Base-by-base conservation (phyloP, 164 flowering plant species). In the Dillenia suffruticosa region DNA sequence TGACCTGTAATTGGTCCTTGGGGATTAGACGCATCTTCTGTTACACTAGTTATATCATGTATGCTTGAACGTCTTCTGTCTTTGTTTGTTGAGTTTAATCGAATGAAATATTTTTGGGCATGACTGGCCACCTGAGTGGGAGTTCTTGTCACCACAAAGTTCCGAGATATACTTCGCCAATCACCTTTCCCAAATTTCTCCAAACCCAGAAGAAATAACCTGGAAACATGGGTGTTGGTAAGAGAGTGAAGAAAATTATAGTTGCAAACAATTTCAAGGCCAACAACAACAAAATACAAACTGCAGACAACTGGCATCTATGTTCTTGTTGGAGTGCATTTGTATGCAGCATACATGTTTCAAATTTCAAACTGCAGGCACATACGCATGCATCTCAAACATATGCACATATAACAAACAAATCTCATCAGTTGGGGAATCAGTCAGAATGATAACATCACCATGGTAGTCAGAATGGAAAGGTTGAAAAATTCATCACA, bases 141-240 rank as follows among this genome's bases (percentile, higher is more conserved):
- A 6, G 56, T 49, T 43, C 48, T 64, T 43, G 68, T 64, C 61
- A 17, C 15, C 47, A 64, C 68, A 43, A 1, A 64, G 17, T 46
- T 15, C 22, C 56, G 46, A 9, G 68, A 57, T 15, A 64, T 57
- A 22, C 48, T 45, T 26, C 55, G 19, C 68, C 68, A 64, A 51
- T 65, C 57, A 1, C 68, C 68, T 40, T 65, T 57, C n/a, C 68
- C 62, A 17, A 22, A 48, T 14, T 47, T 32, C 3, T 15, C 62
- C 44, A 64, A 51, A 15, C 62, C 68, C 4, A 49, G 19, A 19
- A 64, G 54, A 49, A 57, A 64, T 45, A 12, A n/a, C 56, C 62
- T 64, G 56, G 40, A 32, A 32, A 32, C 40, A 32, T 32, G 0
- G 7, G 7, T 4, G 40, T 5, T 32, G 40, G 7, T 32, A 32